phyloP scores from a whole-genome alignment of 805 yeast species.

The Ogataea paradorogensis region DNA sequence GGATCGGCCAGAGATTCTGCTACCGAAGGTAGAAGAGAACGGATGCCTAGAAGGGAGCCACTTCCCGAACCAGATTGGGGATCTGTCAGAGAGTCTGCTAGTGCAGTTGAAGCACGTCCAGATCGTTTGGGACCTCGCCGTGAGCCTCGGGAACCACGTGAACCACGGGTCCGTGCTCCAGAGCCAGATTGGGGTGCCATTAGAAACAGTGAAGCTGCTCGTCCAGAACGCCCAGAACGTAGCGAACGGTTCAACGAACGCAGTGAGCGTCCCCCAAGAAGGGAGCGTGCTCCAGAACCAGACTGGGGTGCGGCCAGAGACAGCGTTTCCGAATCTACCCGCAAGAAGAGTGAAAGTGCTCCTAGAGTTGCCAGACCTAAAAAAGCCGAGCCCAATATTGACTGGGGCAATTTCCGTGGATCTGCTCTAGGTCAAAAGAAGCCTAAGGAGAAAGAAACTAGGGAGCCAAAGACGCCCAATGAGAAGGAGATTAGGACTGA shows the following conservation, averaged over 20 bases:
- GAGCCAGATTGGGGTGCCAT: constrained; percentile 58
- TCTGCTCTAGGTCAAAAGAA: constrained; percentile 17
- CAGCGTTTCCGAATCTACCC: constrained; percentile 12
- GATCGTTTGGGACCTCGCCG: constrained; percentile 20
- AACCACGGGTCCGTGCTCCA: constrained; percentile 48
- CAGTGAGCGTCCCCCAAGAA: constrained; percentile 34
- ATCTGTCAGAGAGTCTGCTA: constrained; percentile 36
- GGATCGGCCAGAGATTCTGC: constrained; percentile 32
- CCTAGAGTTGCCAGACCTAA: constrained; percentile 16
- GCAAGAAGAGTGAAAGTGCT: constrained; percentile 7
- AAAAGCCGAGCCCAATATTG: constrained; percentile 17
- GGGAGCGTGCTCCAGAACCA: constrained; percentile 36
- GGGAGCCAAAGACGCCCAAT: constrained; percentile 11
- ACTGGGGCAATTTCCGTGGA: constrained; percentile 26
- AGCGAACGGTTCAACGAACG: constrained; percentile 34
- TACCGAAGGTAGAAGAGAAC: constrained; percentile 23
- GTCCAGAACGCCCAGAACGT: constrained; percentile 10
- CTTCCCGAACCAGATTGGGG: constrained; percentile 46
- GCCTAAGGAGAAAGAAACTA: constrained; percentile 7
- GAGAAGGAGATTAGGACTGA: constrained; percentile 22
- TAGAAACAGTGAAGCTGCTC: constrained; percentile 32
- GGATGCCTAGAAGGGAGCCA: constrained; percentile 22
- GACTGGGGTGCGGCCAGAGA: constrained; percentile 45
- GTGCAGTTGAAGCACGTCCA: constrained; percentile 16
- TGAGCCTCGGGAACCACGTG: constrained; percentile 30